A percentile compares a stretch with the other conserved stretches of the same genome.
These are phyloP conservation scores for Cercospora sesami DNA, from an alignment of 2,329 filamentous ascomycete genomes.

Conservation along the genomic window DNA sequence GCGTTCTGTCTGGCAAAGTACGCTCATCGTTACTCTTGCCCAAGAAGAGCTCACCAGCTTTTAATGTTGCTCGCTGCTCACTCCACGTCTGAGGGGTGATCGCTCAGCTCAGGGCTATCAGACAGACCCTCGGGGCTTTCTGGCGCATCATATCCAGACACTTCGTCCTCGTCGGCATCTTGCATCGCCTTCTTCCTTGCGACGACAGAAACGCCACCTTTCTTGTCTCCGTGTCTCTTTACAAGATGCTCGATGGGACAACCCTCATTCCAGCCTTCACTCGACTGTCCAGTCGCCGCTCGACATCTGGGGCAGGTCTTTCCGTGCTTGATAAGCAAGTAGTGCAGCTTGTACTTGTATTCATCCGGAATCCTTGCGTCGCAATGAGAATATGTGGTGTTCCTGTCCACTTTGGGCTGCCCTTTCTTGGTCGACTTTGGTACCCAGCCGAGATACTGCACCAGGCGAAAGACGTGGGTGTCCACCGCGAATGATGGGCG, in stretches of 20 bases:
- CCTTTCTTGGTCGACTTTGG: constrained; percentile 49
- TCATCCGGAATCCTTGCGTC: constrained; percentile 62
- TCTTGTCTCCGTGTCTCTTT: constrained; percentile 56
- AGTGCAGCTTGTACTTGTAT: constrained; percentile 63
- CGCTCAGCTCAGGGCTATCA: constrained; percentile 31
- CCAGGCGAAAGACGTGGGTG: constrained; percentile 65
- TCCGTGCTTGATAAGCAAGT: constrained; percentile 63
- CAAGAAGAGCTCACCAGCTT: background rate
- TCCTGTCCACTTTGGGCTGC: constrained; percentile 49
- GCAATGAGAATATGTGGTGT: constrained; percentile 60
- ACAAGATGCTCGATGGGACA: constrained; percentile 67
- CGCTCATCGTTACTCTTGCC: constrained; percentile 4
- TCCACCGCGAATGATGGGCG: constrained; percentile 65
- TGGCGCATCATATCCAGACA: constrained; percentile 74
- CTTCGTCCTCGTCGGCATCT: constrained; percentile 75
- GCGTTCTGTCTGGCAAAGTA: background rate
- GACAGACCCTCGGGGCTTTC: constrained; percentile 20
- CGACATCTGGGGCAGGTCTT: constrained; percentile 62
- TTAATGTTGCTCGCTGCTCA: constrained; percentile 39
- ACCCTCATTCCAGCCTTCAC: constrained; percentile 62
- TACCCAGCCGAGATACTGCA: constrained; percentile 63
- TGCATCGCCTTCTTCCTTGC: constrained; percentile 56
- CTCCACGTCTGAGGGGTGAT: constrained; percentile 29
- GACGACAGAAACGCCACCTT: constrained; percentile 41
- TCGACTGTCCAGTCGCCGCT: constrained; percentile 61